Evolutionary conservation across 306 rosid genomes (phyloP), one percentile per base, ranked within the genome.

Genomic region (Cicer pinnatifidum): DNA sequence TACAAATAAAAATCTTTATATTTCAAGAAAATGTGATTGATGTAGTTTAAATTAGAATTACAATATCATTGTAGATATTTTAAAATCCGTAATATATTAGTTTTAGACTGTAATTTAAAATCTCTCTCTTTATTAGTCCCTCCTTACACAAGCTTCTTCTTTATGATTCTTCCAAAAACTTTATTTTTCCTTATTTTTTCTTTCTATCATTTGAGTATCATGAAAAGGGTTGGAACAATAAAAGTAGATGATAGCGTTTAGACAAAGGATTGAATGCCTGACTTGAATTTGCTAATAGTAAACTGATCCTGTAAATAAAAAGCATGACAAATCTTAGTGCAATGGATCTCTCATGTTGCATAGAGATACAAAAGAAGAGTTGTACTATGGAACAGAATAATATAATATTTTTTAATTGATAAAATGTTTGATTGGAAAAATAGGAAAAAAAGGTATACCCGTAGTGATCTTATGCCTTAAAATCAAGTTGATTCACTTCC

Each of bases 391-490:
- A 84, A 75, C 60, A 82, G 88, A 84, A 86, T 88, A 85, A 67
- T 66, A 67, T 65, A 62, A 9, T 46, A 10, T 40, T 71, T 52
- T 50, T 69, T 20, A 23, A 73, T 58, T 79, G 72, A 70, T 73
- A 82, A 71, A 15, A 16, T 15, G 15, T 40, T 82, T 75, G 83
- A 85, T 67, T 75, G 75, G 82, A 67, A 80, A 82, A 75, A 78
- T 68, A 57, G 46, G 74, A 13, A 67, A 83, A 44, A 75, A 80
- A 72, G 71, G 78, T 67, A 76, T 12, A 33, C 17, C 82, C 82
- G 86, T 87, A 65, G 76, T 78, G 89, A 84, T 87, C 89, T 82
- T 86, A 84, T 93, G 97, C 96, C 56, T 54, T 46, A 70, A 82
- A 85, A 87, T 86, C 86, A 81, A 60, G 1, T 10, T 58, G 87